Conservation (phyloP, 1,139 yeast species). For the Blastobotrys raffinosifermentans region DNA sequence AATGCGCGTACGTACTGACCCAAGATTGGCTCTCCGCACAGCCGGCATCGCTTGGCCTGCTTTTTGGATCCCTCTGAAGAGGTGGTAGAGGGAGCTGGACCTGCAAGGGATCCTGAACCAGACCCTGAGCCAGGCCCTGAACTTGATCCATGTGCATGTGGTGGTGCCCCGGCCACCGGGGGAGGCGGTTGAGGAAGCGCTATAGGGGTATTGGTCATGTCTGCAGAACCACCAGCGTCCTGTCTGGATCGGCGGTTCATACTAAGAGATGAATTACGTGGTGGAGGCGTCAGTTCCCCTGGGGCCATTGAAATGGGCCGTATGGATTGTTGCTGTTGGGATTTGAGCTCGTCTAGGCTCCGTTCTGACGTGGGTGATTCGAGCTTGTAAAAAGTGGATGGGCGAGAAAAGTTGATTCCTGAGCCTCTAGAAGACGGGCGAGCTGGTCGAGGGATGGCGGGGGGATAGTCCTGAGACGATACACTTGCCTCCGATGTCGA, state of each 20-base stretch:
- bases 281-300: constrained; percentile 6
- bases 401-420: constrained; percentile 21
- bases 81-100: not conserved
- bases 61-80: not conserved
- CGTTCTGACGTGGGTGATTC: constrained; percentile 5
- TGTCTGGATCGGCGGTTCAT: not conserved
- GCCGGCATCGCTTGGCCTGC: constrained; percentile 41
- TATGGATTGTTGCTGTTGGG: constrained; percentile 4
- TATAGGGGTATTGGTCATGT: not conserved
- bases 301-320: constrained; percentile 3
- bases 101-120: too few species aligned
- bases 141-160: not conserved
- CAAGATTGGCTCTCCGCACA: constrained; percentile 60
- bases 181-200: not conserved
- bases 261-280: constrained; percentile 8
- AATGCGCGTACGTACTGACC: constrained; percentile 87
- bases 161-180: not conserved
- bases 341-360: constrained; percentile 3
- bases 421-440: constrained; percentile 15
- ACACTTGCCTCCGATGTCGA: not conserved
- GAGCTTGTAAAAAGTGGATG: constrained; percentile 21
- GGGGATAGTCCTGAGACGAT: not conserved
- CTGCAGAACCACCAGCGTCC: not conserved
- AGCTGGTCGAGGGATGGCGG: constrained; percentile 7
- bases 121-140: not conserved